Percentiles rank a stretch among this genome's conserved stretches.
These are phyloP conservation scores for Abelmoschus esculentus DNA, from an alignment of 345 rosid genomes.

Conservation along the genomic window DNA sequence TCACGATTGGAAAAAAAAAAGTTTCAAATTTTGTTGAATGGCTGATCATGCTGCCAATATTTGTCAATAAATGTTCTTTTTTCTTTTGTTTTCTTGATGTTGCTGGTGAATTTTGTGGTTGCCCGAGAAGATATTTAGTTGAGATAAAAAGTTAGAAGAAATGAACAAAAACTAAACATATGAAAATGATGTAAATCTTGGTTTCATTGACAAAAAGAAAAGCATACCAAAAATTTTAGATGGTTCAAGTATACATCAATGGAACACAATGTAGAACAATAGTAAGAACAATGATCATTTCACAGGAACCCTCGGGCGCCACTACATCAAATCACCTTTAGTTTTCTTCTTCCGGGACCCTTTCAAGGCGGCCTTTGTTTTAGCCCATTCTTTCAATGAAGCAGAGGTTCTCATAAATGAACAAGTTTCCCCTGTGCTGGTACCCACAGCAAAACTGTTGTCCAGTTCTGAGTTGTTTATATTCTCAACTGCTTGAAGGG, in stretches of 20 bases:
- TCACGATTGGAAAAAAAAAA: background rate
- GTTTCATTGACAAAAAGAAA: background rate
- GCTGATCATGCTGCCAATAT: background rate
- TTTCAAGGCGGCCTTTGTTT: constrained; percentile 49
- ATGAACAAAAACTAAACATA: background rate
- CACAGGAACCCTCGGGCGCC: background rate
- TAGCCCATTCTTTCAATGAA: constrained; percentile 73
- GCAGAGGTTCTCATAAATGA: constrained; percentile 61
- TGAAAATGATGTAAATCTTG: too few species aligned
- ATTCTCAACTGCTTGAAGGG: constrained; percentile 16
- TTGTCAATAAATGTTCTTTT: background rate
- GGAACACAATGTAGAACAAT: background rate
- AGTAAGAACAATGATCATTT: background rate
- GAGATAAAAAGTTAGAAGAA: background rate
- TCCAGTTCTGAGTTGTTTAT: constrained; percentile 13
- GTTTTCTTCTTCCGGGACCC: constrained; percentile 41
- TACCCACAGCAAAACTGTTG: constrained; percentile 8
- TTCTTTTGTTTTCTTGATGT: background rate
- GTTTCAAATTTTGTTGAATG: background rate
- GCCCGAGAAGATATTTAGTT: background rate
- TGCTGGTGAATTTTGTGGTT: background rate
- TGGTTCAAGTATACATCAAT: background rate
- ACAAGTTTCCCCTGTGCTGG: constrained; percentile 44
- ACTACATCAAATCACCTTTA: constrained; percentile 18
- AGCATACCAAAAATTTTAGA: background rate